Percentiles rank a stretch among this genome's conserved stretches.
Conservation (phyloP, 148 eudicot genomes). For the Nepenthes mirabilis region DNA sequence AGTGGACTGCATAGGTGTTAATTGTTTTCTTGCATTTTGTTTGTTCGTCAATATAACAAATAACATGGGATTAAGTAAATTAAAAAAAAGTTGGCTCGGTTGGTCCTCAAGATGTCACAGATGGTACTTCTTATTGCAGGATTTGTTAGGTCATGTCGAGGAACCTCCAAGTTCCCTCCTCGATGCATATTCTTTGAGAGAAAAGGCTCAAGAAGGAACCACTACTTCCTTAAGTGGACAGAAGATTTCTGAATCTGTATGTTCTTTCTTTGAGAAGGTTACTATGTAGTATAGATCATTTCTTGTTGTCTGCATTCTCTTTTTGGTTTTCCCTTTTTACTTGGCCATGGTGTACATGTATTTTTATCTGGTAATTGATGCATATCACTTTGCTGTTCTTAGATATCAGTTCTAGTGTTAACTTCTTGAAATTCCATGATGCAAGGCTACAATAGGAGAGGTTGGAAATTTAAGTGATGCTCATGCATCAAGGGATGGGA, state of each 20-base stretch:
- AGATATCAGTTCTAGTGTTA: conserved; percentile 3
- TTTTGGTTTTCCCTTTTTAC: not conserved
- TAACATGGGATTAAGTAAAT: not conserved
- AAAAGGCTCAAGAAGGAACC: conserved; percentile 17
- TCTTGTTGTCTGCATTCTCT: conserved; percentile 1
- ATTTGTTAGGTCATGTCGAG: conserved; percentile 11
- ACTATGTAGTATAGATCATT: not conserved
- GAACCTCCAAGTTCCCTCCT: conserved; percentile 51
- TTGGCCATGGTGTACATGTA: too few species aligned
- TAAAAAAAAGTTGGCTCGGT: not conserved
- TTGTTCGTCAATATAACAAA: too few species aligned
- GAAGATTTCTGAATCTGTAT: conserved; percentile 14
- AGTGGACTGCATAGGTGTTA: too few species aligned
- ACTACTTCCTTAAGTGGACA: conserved; percentile 22
- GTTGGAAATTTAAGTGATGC: conserved; percentile 32
- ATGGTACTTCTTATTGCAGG: conserved; percentile 14
- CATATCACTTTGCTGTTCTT: not conserved
- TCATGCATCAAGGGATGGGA: conserved; percentile 54
- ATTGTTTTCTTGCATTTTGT: too few species aligned
- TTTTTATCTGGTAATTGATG: conserved; percentile 4
- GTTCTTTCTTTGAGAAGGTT: conserved; percentile 14
- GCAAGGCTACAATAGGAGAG: conserved; percentile 33
- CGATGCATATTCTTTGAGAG: conserved; percentile 49
- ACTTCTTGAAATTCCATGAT: conserved; percentile 10
- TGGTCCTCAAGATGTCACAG: too few species aligned